phyloP scores from a whole-genome alignment of 2,329 filamentous ascomycete species.

The Massarina eburnea region DNA sequence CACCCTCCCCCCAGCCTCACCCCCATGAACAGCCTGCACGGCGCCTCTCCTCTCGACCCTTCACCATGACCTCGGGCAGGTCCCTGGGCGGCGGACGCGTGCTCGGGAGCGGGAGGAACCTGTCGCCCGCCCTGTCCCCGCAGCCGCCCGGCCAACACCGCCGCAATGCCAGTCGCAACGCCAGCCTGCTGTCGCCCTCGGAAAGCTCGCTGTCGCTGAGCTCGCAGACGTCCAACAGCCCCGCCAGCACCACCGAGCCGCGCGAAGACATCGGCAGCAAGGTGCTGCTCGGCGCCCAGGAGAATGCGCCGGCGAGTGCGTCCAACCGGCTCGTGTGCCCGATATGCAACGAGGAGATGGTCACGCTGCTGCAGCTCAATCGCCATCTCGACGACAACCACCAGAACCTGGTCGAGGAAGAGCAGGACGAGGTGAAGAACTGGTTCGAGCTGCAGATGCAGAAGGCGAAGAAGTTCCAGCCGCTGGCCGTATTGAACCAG shows the following conservation, averaged over 20 bases:
- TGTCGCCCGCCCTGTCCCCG: conserved; percentile 64
- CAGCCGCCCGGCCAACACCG: conserved; percentile 29
- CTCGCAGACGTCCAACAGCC: conserved; percentile 73
- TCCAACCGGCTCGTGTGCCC: conserved; percentile 80
- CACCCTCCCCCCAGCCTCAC: conserved; percentile 8
- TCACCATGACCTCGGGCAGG: conserved; percentile 55
- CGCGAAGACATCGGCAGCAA: conserved; percentile 77
- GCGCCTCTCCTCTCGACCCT: conserved; percentile 19
- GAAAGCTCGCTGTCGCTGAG: conserved; percentile 76
- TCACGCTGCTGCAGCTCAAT: conserved; percentile 91
- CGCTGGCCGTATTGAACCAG: conserved; percentile 86
- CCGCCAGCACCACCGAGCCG: conserved; percentile 67
- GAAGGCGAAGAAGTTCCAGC: conserved; percentile 91
- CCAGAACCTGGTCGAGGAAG: conserved; percentile 82
- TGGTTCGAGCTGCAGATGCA: conserved; percentile 96
- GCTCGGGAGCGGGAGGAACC: conserved; percentile 80
- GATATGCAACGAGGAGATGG: conserved; percentile 98
- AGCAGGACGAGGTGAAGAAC: conserved; percentile 92
- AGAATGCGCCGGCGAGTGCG: conserved; percentile 58
- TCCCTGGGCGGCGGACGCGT: conserved; percentile 86
- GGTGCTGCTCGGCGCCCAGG: conserved; percentile 69
- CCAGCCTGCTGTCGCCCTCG: conserved; percentile 61
- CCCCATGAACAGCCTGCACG: conserved; percentile 22
- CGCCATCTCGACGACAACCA: conserved; percentile 82
- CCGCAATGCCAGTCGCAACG: conserved; percentile 37